Evolutionary conservation across 345 rosid species (phyloP).

Genomic region (Eucalyptus curtisii): DNA sequence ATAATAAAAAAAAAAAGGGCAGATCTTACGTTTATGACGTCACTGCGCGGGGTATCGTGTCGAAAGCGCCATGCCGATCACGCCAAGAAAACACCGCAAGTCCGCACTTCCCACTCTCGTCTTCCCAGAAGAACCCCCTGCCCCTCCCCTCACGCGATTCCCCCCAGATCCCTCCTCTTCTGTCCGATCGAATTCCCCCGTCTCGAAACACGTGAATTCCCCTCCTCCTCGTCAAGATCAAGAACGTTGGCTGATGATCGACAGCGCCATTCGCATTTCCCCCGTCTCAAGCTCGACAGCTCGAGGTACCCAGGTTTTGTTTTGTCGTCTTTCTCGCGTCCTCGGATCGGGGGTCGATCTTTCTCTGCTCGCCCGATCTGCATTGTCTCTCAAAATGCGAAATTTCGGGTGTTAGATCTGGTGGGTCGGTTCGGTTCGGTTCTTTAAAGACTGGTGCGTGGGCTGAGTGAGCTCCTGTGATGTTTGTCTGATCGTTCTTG

Average conservation of each 20-base stretch:
- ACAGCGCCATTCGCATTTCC: background rate
- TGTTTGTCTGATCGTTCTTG: background rate
- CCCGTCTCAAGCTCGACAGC: background rate
- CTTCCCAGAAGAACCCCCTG: background rate
- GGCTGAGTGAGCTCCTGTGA: background rate
- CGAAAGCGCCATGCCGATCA: background rate
- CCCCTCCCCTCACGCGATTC: background rate
- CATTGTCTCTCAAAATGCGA: background rate
- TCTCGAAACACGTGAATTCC: background rate
- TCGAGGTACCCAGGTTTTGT: background rate
- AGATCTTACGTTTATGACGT: background rate
- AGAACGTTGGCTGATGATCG: background rate
- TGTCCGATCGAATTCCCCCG: background rate
- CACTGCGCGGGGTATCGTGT: background rate
- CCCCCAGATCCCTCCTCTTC: background rate
- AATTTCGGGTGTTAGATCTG: background rate
- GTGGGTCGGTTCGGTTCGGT: background rate
- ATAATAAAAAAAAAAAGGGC: rapidly evolving
- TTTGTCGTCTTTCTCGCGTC: background rate
- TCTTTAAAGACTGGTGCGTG: background rate
- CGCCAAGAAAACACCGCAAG: background rate
- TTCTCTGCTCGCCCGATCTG: background rate
- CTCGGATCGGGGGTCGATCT: background rate
- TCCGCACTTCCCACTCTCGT: background rate
- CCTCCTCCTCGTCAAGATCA: background rate